Conservation (phyloP, 2,329 filamentous ascomycete species). For the Talaromyces piceae region DNA sequence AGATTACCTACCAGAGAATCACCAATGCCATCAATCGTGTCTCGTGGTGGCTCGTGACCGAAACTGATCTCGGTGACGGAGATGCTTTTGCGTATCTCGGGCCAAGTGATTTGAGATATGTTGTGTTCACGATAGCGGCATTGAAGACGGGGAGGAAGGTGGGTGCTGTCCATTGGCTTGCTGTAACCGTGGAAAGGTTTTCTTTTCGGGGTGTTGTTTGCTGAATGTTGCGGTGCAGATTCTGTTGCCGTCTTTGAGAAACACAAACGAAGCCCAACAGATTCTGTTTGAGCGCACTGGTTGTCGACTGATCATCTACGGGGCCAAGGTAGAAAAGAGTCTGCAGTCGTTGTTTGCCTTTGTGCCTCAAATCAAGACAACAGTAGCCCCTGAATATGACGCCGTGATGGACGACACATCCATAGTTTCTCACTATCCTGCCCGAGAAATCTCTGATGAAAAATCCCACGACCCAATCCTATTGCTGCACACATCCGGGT, state of each 20-base stretch:
- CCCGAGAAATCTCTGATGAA: conserved; percentile 6
- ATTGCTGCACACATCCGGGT: conserved; percentile 10
- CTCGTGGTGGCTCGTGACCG: conserved; percentile 11
- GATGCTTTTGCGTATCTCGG: conserved; percentile 12
- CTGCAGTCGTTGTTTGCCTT: conserved; percentile 6
- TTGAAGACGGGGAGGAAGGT: conserved; percentile 12
- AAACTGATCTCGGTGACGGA: conserved; percentile 2
- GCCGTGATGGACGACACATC: neutral
- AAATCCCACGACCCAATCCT: conserved; percentile 9
- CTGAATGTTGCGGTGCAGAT: conserved; percentile 2
- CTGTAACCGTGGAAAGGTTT: neutral
- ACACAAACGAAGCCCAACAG: conserved; percentile 11
- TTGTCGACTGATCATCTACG: conserved; percentile 7
- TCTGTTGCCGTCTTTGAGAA: conserved; percentile 10
- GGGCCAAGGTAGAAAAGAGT: conserved; percentile 9
- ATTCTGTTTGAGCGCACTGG: conserved; percentile 9
- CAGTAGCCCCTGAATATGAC: neutral
- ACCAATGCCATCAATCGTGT: conserved; percentile 11
- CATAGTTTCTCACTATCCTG: conserved; percentile 4
- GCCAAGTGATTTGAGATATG: conserved; percentile 10
- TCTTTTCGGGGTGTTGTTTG: neutral
- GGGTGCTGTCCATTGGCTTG: neutral
- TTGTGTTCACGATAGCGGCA: conserved; percentile 6
- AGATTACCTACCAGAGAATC: conserved; percentile 3
- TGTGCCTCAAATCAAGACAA: conserved; percentile 1